Base-by-base conservation (phyloP, 768 basidiomycete genomes). In the Mycena haematopus region DNA sequence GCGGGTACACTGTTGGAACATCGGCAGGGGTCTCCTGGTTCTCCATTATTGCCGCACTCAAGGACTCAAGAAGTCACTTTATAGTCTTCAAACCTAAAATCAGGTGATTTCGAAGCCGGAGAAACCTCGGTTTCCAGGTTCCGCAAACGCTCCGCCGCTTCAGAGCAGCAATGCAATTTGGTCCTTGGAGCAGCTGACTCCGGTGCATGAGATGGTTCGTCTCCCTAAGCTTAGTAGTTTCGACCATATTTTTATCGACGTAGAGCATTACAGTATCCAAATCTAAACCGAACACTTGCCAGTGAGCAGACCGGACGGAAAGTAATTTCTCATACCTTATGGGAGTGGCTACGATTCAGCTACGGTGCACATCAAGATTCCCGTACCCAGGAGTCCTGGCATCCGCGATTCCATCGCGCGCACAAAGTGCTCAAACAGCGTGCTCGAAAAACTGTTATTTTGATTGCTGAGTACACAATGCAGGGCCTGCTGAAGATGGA, bases 371-470 rank as follows among this genome's bases (percentile, higher is more conserved):
- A 6, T 35, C 27, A 61, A 29, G 3, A 54, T 54, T 46, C 31
- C 54, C 15, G 60, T 56, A 8, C 47, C 60, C 21, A 7, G 46
- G 6, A 61, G 47, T 9, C 54, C 54, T 13, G 49, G 49, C 60
- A 62, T 62, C 13, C 19, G 24, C 40, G 40, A 21, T 31, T 56
- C 54, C 54, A 62, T 51, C 3, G 54, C 60, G 3, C 0, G 8
- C 27, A 56, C 47, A 25, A 62, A 62, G 27, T 21, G 47, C 8
- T 24, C 21, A 21, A 55, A 62, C 3, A 56, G 10, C 0, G 21
- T 29, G 11, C 15, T 22, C 47, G 19, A 19, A n/a, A 15, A 14
- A 6, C 11, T 21, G 11, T 21, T 6, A 31, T 21, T 51, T 22
- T 36, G 60, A 6, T 9, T n/a, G 36, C 11, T 21, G 38, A 61